Evolutionary conservation across 768 basidiomycete species (phyloP), one percentile per base, ranked within the genome.

Genomic region (Chlorophyllum brunneum): DNA sequence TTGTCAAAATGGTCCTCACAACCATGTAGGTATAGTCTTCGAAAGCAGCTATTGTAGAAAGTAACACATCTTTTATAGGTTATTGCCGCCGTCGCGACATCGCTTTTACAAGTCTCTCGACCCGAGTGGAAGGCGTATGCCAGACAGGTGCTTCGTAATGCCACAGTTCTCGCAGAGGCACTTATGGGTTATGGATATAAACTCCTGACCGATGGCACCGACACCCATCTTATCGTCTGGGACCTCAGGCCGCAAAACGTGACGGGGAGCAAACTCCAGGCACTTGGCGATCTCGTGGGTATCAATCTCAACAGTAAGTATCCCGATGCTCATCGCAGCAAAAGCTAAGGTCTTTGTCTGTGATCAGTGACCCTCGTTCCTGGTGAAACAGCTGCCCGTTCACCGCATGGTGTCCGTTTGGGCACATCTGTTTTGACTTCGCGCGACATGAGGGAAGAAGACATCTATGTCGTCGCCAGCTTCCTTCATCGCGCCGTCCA

Each of bases 1-100:
- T 31, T 98, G 97, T 81, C 97, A 98, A 73, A 97, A 97, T 71
- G 95, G 95, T 42, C 97, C 95, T 37, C 97, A 98, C 78, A 98
- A 98, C 77, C 93, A 98, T 74, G 89, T 90, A 51, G 48, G 83
- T 58, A 27, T 39, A n/a, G 9, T 16, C 3, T 23, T 38, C 20
- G 18, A 10, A 20, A 1, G 7, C n/a, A 24, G n/a, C 15, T 24
- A 46, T 11, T 34, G 34, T 24, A 34, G n/a, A 44, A 29, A 4
- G 36, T 42, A 29, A 10, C n/a, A 4, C 11, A 23, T 20, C 7
- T 47, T 40, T 30, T 41, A 20, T 51, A 92, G 88, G 92, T 95
- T 58, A 98, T 99, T 55, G 95, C 95, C 34, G 93, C 84, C 61
- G 78, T 99, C 56, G 97, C 97, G 42, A 95, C 94, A 8, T 78